These are phyloP conservation scores for Aspergillus sp. DNA, from an alignment of 2,329 filamentous ascomycete species.

Conservation along the genomic window DNA sequence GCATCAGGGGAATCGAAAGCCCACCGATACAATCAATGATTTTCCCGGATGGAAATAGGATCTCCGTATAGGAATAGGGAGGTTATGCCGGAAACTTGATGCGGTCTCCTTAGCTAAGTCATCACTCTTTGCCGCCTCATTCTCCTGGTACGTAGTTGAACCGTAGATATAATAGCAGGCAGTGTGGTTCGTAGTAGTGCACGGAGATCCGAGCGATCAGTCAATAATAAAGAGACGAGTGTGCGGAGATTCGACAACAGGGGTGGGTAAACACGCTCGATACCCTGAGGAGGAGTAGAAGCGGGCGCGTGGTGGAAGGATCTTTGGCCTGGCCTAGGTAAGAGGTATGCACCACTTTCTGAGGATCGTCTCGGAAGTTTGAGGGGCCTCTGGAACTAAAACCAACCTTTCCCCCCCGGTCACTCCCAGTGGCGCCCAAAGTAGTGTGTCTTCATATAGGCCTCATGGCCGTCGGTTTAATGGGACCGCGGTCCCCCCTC, in stretches of 20 bases:
- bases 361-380: constrained; percentile 28
- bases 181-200: not conserved
- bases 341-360: constrained; percentile 10
- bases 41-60: constrained; percentile 13
- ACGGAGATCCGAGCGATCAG: not conserved
- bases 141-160: not conserved
- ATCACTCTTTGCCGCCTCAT: constrained; percentile 10
- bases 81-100: not conserved
- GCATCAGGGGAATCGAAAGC: constrained; percentile 13
- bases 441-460: not conserved
- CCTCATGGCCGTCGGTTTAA: not conserved
- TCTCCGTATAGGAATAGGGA: not conserved
- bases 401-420: not conserved
- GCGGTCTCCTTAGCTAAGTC: constrained; percentile 8
- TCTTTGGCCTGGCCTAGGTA: constrained; percentile 5
- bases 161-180: not conserved
- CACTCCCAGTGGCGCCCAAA: not conserved
- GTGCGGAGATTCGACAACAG: constrained; percentile 9
- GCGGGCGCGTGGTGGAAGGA: constrained; percentile 14
- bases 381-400: constrained; percentile 20
- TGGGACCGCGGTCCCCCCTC: too few relatives aligned
- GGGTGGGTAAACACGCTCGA: constrained; percentile 7
- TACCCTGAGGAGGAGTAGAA: not conserved
- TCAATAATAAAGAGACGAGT: constrained; percentile 8
- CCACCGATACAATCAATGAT: constrained; percentile 13